Conservation (phyloP, 78 protist genomes). For the Protostelium mycophagum region DNA sequence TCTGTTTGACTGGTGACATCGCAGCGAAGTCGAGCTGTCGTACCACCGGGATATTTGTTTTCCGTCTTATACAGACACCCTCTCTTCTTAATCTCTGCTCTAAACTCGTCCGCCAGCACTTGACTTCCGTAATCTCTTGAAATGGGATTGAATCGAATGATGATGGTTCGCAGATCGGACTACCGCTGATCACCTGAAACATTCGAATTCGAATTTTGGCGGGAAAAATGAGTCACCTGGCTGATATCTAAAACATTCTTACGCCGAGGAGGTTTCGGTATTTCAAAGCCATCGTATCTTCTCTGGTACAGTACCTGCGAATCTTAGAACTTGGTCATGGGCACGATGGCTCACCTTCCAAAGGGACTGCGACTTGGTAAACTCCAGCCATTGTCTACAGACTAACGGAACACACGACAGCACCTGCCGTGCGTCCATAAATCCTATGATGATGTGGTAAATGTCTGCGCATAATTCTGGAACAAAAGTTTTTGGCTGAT, state of each 20-base stretch:
- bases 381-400: background rate
- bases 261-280: background rate
- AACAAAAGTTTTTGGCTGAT: no score
- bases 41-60: background rate
- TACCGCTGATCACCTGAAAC: background rate
- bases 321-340: background rate
- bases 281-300: background rate
- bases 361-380: background rate
- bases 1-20: background rate
- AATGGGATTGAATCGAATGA: background rate
- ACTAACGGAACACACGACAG: background rate
- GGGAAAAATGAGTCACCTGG: background rate
- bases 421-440: background rate
- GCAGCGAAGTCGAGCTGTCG: background rate
- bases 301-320: background rate
- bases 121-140: background rate
- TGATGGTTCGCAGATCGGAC: background rate
- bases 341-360: background rate
- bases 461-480: no score
- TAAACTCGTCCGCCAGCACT: background rate
- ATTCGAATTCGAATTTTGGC: no score
- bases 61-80: background rate
- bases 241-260: background rate
- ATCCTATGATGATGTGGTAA: background rate
- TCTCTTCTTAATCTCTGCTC: background rate